Evolutionary conservation across 2,329 filamentous ascomycete genomes (phyloP).

Genomic region (Penicillium sp.): DNA sequence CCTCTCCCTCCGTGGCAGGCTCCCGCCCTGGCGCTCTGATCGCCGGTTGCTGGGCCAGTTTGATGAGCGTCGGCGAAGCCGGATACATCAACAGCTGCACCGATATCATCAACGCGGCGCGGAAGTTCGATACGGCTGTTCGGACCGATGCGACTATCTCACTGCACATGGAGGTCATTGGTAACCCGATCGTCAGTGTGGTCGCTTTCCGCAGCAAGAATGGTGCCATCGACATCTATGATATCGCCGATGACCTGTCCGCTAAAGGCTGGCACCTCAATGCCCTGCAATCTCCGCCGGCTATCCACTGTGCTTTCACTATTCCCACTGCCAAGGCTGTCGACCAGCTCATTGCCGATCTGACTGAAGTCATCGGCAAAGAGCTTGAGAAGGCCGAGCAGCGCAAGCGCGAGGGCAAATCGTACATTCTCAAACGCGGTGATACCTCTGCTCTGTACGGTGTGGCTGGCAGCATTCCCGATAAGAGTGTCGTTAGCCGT

Average conservation of each 20-base stretch:
- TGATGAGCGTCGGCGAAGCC: slow-evolving; percentile 82
- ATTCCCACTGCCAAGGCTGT: slow-evolving; percentile 78
- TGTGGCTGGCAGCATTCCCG: slow-evolving; percentile 88
- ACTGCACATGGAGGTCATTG: slow-evolving; percentile 74
- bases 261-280: slow-evolving; percentile 92
- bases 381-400: slow-evolving; percentile 80
- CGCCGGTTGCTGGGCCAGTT: slow-evolving; percentile 88
- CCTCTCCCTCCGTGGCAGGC: slow-evolving; percentile 85
- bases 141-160: slow-evolving; percentile 65
- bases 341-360: slow-evolving; percentile 73
- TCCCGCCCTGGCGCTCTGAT: slow-evolving; percentile 91
- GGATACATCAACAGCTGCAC: slow-evolving; percentile 86
- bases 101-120: slow-evolving; percentile 81
- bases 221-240: slow-evolving; percentile 78
- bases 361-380: slow-evolving; percentile 55
- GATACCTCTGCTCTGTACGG: slow-evolving; percentile 89
- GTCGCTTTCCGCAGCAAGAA: slow-evolving; percentile 79
- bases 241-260: slow-evolving; percentile 85
- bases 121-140: slow-evolving; percentile 76
- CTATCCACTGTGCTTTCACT: slow-evolving; percentile 92
- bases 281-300: slow-evolving; percentile 84
- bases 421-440: slow-evolving; percentile 50
- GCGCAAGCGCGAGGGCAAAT: slow-evolving; percentile 60
- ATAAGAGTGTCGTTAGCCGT: slow-evolving; percentile 92
- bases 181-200: slow-evolving; percentile 83